phyloP scores from a whole-genome alignment of 306 rosid genomes.

The Cucumis sativus region DNA sequence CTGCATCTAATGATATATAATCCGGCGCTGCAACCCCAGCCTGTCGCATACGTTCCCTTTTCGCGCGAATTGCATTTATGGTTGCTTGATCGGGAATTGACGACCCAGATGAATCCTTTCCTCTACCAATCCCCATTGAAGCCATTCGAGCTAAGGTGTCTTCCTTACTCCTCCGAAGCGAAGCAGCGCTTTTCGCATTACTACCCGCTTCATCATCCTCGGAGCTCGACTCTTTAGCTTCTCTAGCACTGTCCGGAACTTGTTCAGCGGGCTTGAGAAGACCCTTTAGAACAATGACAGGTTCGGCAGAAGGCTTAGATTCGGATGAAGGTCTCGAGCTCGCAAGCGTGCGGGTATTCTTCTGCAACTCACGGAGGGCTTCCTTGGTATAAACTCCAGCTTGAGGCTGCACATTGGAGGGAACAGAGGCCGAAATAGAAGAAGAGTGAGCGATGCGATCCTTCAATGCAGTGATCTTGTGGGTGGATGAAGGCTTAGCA shows the following conservation, averaged over 20 bases:
- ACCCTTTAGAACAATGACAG: slow-evolving; percentile 59
- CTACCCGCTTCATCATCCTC: slow-evolving; percentile 20
- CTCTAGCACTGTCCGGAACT: slow-evolving; percentile 13
- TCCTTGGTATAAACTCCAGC: slow-evolving; percentile 86
- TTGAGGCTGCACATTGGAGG: slow-evolving; percentile 82
- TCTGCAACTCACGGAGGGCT: slow-evolving; percentile 85
- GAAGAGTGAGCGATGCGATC: slow-evolving; percentile 51
- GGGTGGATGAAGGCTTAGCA: slow-evolving; percentile 46
- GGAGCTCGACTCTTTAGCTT: slow-evolving; percentile 24
- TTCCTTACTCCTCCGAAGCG: slow-evolving; percentile 17
- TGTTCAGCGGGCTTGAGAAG: slow-evolving; percentile 39
- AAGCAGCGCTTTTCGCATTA: slow-evolving; percentile 4
- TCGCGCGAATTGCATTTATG: slow-evolving; percentile 63
- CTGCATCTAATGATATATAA: slow-evolving; percentile 72
- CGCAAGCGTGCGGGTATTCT: slow-evolving; percentile 79
- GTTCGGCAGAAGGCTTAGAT: slow-evolving; percentile 54
- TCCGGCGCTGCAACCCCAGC: slow-evolving; percentile 63
- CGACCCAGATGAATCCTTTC: slow-evolving; percentile 30
- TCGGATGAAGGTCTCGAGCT: slow-evolving; percentile 41
- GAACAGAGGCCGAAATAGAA: slow-evolving; percentile 18
- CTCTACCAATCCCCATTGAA: slow-evolving; percentile 38
- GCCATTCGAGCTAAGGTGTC: slow-evolving; percentile 41
- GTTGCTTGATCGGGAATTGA: slow-evolving; percentile 49
- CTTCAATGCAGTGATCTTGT: slow-evolving; percentile 44
- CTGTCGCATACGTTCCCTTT: slow-evolving; percentile 60